A percentile compares a stretch with the other conserved stretches of the same genome.
Conservation (phyloP, 805 yeast species). For the Dipodascopsis tothii region DNA sequence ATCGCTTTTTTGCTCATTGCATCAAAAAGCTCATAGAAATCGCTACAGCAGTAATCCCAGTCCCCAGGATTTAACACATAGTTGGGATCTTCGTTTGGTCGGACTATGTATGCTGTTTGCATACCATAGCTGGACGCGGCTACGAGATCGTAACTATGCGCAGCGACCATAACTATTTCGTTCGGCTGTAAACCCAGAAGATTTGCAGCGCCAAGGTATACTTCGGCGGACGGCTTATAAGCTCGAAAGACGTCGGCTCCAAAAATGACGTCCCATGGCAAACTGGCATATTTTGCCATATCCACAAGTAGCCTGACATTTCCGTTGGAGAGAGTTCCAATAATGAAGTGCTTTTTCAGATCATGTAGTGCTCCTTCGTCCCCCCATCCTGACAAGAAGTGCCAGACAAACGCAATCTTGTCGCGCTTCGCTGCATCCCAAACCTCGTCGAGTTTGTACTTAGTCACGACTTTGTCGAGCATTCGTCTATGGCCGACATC, state of each 20-base stretch:
- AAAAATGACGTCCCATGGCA: constrained; percentile 20
- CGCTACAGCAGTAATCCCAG: constrained; percentile 8
- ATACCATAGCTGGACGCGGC: constrained; percentile 15
- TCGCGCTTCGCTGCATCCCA: constrained; percentile 12
- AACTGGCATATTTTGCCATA: constrained; percentile 21
- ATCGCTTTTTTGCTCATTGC: neutral
- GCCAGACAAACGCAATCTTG: constrained; percentile 17
- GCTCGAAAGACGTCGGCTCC: constrained; percentile 18
- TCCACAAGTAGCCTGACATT: constrained; percentile 17
- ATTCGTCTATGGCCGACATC: constrained; percentile 11
- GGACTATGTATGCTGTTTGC: constrained; percentile 13
- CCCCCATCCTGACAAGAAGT: constrained; percentile 13
- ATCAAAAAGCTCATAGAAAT: constrained; percentile 1
- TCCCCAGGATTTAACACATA: constrained; percentile 6
- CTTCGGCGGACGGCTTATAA: constrained; percentile 19
- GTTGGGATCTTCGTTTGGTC: constrained; percentile 16
- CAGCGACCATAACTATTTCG: constrained; percentile 20
- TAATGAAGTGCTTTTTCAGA: constrained; percentile 16
- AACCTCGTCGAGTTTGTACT: constrained; percentile 4
- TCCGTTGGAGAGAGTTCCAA: constrained; percentile 19
- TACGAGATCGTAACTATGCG: constrained; percentile 18
- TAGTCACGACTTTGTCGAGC: constrained; percentile 4
- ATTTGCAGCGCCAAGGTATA: constrained; percentile 17
- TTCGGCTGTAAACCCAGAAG: constrained; percentile 16
- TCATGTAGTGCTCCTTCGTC: constrained; percentile 3